These are phyloP conservation scores for Hypoxylon sp. DNA, from an alignment of 2,329 filamentous ascomycete genomes.

Conservation along the genomic window DNA sequence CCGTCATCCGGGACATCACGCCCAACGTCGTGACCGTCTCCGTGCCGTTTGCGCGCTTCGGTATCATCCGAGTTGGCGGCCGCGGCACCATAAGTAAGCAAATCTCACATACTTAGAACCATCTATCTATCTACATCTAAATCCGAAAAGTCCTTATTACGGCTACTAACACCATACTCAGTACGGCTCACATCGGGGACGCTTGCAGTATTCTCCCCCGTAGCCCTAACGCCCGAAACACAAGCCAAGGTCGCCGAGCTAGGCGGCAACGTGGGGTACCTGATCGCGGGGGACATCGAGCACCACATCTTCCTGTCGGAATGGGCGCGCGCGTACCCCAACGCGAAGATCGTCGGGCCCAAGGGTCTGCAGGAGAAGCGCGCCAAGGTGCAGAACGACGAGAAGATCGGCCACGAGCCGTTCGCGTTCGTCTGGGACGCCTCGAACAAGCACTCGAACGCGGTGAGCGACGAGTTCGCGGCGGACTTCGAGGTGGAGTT, in stretches of 20 bases:
- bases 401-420: slow-evolving; percentile 66
- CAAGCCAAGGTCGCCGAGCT: slow-evolving; percentile 74
- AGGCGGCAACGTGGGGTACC: slow-evolving; percentile 82
- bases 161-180: slow-evolving; percentile 52
- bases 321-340: slow-evolving; percentile 85
- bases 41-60: slow-evolving; percentile 87
- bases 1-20: slow-evolving; percentile 90
- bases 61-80: slow-evolving; percentile 85
- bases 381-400: slow-evolving; percentile 68
- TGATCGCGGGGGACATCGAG: slow-evolving; percentile 89
- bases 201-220: slow-evolving; percentile 92
- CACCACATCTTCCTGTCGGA: slow-evolving; percentile 94
- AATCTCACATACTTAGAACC: neutral
- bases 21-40: slow-evolving; percentile 84
- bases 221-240: slow-evolving; percentile 83
- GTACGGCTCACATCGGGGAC: slow-evolving; percentile 83
- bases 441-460: slow-evolving; percentile 63
- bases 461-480: slow-evolving; percentile 84
- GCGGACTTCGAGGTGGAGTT: slow-evolving; percentile 89
- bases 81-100: slow-evolving; percentile 83
- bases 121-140: no score
- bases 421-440: slow-evolving; percentile 79
- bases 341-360: slow-evolving; percentile 84
- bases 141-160: neutral
- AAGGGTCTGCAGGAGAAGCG: slow-evolving; percentile 89